phyloP scores from a whole-genome alignment of 2,329 filamentous ascomycete genomes.

The Scedosporium apiospermum region DNA sequence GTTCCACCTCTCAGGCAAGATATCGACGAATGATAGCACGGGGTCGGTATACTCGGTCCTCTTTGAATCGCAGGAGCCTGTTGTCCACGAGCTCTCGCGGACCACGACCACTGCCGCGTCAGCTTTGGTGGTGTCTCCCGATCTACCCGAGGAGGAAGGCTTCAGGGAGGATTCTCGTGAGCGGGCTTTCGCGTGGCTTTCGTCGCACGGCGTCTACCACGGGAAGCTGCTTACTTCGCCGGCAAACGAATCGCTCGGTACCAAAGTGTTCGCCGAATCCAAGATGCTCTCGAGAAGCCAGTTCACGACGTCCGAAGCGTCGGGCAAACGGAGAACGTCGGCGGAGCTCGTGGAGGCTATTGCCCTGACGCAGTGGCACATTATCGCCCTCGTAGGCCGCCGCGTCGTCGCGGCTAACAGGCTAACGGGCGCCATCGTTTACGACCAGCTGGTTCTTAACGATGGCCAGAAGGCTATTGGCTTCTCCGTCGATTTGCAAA shows the following conservation, averaged over 20 bases:
- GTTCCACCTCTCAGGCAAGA: slow-evolving; percentile 71
- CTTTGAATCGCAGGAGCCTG: slow-evolving; percentile 79
- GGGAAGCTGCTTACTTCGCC: slow-evolving; percentile 63
- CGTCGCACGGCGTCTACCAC: slow-evolving; percentile 75
- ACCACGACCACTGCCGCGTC: slow-evolving; percentile 39
- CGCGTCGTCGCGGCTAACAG: slow-evolving; percentile 79
- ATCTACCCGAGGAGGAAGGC: slow-evolving; percentile 46
- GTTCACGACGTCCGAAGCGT: slow-evolving; percentile 58
- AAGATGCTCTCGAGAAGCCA: slow-evolving; percentile 68
- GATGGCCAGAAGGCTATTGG: slow-evolving; percentile 72
- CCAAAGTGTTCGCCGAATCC: slow-evolving; percentile 67
- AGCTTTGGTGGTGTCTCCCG: slow-evolving; percentile 71
- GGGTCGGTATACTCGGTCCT: slow-evolving; percentile 78
- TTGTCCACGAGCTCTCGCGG: slow-evolving; percentile 61
- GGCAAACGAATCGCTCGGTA: slow-evolving; percentile 52
- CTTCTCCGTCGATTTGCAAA: slow-evolving; percentile 79
- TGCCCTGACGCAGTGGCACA: slow-evolving; percentile 87
- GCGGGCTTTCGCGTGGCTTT: slow-evolving; percentile 83
- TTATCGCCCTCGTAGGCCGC: slow-evolving; percentile 72
- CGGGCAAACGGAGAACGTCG: slow-evolving; percentile 53
- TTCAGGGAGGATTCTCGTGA: slow-evolving; percentile 46
- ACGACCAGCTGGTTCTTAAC: slow-evolving; percentile 79
- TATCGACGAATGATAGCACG: slow-evolving; percentile 67
- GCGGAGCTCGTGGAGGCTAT: slow-evolving; percentile 71
- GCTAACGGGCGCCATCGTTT: slow-evolving; percentile 75